Evolutionary conservation across 345 rosid genomes (phyloP).

Genomic region (Durio zibethinus): DNA sequence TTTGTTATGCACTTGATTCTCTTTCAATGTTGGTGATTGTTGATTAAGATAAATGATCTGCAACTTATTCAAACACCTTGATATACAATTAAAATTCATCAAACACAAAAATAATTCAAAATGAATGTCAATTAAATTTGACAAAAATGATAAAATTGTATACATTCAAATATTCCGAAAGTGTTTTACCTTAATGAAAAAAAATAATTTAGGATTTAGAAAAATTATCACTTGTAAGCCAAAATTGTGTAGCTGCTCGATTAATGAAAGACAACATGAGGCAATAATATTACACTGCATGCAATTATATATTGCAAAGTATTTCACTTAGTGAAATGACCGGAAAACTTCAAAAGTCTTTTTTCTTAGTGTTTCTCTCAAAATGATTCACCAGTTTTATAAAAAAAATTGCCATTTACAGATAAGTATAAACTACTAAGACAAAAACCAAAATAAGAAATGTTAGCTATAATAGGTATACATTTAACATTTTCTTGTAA

Average conservation of each 20-base stretch:
- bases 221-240: not conserved
- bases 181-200: not conserved
- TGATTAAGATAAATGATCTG: not conserved
- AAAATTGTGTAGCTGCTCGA: not conserved
- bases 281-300: not conserved
- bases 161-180: not conserved
- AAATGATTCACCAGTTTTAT: not conserved
- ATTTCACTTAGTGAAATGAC: not conserved
- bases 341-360: not conserved
- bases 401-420: not conserved
- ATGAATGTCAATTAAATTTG: not conserved
- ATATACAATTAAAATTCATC: not conserved
- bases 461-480: not conserved
- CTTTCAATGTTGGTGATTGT: not conserved
- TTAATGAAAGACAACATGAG: not conserved
- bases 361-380: not conserved
- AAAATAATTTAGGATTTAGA: not conserved
- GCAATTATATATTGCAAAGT: not conserved
- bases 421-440: not conserved
- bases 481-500: not conserved
- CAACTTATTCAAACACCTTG: not conserved
- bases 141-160: not conserved
- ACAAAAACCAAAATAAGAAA: not conserved
- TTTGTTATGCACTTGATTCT: not conserved
- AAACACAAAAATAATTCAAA: not conserved